Base-by-base conservation (phyloP, 1,284 basidiomycete species). In the Anthracocystis panici-leucophaei region DNA sequence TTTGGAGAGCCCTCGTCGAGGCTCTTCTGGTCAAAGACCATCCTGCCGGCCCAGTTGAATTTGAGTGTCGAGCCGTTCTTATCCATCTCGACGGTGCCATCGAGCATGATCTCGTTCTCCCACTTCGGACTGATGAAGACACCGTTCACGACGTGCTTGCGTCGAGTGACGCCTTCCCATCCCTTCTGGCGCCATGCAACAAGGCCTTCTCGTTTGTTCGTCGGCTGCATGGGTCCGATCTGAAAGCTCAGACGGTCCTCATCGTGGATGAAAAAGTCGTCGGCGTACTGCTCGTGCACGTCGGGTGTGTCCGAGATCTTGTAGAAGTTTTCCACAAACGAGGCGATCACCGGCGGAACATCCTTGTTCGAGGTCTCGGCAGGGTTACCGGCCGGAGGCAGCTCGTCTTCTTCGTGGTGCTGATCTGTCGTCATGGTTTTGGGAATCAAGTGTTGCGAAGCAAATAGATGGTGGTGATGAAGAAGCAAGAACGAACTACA, bases 11-110 rank as follows among this genome's bases (percentile, higher is more conserved):
- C 64, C 14, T 62, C 45, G 4, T 71, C 65, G 16, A 76, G 48
- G 42, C 68, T 76, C 48, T 67, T 31, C 27, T 58, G 41, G 48
- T 73, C 73, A 46, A 78, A 78, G 23, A 67, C 74, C 77, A 78
- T 78, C 31, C 73, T 51, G 11, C 77, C 77, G 10, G 65, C 77
- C 77, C 77, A 78, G 41, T 71, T 69, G 57, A 72, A 75, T 38
- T 50, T 60, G 41, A 72, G 52, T 7, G 69, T 70, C 8, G 55
- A 25, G 25, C 77, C 77, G 25, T 74, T 74, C 68, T 72, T 69
- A 51, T 72, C 65, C 73, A 68, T 69, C 55, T 78, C 74, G 27
- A 78, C 77, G 40, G 42, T 62, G 31, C 77, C 77, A n/a, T 75
- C 65, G 9, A 78, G 63, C 77, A 78, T 78, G 59, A 71, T 70